Percentiles rank a stretch among this genome's conserved stretches.
phyloP scores from a whole-genome alignment of 495 filamentous ascomycete genomes.

The Lichenothelia convexa region DNA sequence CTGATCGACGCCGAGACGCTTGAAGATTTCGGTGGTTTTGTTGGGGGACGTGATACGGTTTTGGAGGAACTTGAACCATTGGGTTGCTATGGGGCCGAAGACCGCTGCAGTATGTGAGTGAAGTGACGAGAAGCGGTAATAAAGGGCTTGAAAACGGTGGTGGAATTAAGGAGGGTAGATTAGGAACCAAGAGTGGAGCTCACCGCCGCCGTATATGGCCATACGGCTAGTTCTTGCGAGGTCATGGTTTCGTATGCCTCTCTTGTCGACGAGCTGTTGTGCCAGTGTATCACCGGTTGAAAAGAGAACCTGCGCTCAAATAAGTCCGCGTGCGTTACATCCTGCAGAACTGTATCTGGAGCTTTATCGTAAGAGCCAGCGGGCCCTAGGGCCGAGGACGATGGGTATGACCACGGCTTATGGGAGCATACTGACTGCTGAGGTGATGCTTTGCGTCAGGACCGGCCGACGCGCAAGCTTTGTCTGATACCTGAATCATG shows the following conservation, averaged over 20 bases:
- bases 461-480: constrained; percentile 65
- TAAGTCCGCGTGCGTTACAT: background rate
- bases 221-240: constrained; percentile 67
- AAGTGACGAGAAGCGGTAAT: constrained; percentile 2
- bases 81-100: constrained; percentile 82
- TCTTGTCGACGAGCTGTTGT: constrained; percentile 83
- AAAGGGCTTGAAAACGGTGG: constrained; percentile 1
- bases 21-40: constrained; percentile 50
- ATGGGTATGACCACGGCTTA: background rate
- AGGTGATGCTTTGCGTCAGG: constrained; percentile 76
- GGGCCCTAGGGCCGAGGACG: background rate
- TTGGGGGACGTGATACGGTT: constrained; percentile 44
- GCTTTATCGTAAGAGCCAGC: too few relatives aligned
- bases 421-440: constrained; percentile 33
- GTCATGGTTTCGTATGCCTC: constrained; percentile 64
- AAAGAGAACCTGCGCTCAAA: constrained; percentile 49
- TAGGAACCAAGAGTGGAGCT: constrained; percentile 54
- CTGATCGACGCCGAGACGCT: constrained; percentile 73
- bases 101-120: constrained; percentile 32
- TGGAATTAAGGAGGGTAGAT: background rate
- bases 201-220: constrained; percentile 86
- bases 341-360: too few relatives aligned
- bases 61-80: constrained; percentile 72
- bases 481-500: constrained; percentile 57
- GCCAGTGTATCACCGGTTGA: constrained; percentile 78